phyloP scores from a whole-genome alignment of 176 grass and related monocot genomes.

The Poa annua region DNA sequence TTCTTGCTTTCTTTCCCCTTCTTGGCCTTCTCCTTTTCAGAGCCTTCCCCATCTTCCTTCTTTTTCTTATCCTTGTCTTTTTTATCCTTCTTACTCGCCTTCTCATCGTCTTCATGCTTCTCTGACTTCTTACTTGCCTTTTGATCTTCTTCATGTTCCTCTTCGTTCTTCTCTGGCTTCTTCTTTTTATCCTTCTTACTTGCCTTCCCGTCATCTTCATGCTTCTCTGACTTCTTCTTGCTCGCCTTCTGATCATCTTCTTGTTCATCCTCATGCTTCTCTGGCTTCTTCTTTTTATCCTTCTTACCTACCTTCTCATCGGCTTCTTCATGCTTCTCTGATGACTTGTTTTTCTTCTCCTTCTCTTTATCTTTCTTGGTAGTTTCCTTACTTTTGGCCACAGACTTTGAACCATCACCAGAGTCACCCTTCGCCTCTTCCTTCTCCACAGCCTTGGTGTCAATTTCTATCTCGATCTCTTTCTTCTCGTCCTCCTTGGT shows the following conservation, averaged over 20 bases:
- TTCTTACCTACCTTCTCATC: neutral
- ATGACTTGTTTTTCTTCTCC: slow-evolving; percentile 30
- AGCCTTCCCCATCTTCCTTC: neutral
- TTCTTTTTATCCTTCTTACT: neutral
- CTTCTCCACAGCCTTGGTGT: slow-evolving; percentile 58
- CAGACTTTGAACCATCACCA: slow-evolving; percentile 7
- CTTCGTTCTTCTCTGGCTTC: neutral
- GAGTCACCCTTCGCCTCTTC: slow-evolving; percentile 48
- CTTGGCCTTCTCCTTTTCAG: slow-evolving; percentile 29
- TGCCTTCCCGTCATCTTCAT: slow-evolving; percentile 3
- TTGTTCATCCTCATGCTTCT: slow-evolving; percentile 14
- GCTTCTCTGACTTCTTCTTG: neutral
- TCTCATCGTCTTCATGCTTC: slow-evolving; percentile 33
- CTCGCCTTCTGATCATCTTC: slow-evolving; percentile 19
- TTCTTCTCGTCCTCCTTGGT: slow-evolving; percentile 49
- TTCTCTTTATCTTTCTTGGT: slow-evolving; percentile 38
- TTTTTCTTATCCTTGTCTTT: slow-evolving; percentile 41
- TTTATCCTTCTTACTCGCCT: slow-evolving; percentile 23
- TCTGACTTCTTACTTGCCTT: slow-evolving; percentile 20
- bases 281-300: slow-evolving; percentile 17
- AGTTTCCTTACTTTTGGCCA: slow-evolving; percentile 16
- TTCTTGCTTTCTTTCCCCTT: slow-evolving; percentile 26
- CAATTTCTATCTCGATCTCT: slow-evolving; percentile 54
- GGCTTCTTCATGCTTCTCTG: slow-evolving; percentile 24
- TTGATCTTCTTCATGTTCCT: neutral